A percentile compares a stretch with the other conserved stretches of the same genome.
phyloP scores from a whole-genome alignment of 2,329 filamentous ascomycete genomes.

The Aspergillus amoenus region DNA sequence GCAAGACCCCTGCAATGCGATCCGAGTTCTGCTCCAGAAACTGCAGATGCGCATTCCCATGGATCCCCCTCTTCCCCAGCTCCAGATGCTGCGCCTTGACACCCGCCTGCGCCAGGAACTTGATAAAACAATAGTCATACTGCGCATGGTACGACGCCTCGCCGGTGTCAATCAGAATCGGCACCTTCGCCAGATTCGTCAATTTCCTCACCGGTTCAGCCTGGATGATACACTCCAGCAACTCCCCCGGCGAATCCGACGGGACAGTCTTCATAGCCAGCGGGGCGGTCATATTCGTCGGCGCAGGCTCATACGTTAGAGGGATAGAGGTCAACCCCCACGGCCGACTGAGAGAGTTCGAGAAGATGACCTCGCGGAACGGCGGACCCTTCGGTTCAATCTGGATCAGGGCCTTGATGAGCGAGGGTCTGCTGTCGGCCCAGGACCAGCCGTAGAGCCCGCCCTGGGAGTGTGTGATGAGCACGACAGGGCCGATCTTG shows the following conservation, averaged over 20 bases:
- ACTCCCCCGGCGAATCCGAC: constrained; percentile 15
- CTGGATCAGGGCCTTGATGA: constrained; percentile 51
- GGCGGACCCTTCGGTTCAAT: constrained; percentile 56
- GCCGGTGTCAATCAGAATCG: constrained; percentile 51
- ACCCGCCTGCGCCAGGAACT: constrained; percentile 55
- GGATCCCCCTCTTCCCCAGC: constrained; percentile 46
- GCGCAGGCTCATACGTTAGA: constrained; percentile 15
- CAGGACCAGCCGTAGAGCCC: constrained; percentile 45
- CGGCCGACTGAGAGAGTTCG: constrained; percentile 10
- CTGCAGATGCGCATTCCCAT: constrained; percentile 56
- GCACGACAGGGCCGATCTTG: constrained; percentile 21
- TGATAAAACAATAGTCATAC: constrained; percentile 57
- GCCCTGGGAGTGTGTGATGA: constrained; percentile 53
- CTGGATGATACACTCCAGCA: constrained; percentile 39
- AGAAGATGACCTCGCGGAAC: constrained; percentile 18
- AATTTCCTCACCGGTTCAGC: constrained; percentile 44
- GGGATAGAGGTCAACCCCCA: constrained; percentile 24
- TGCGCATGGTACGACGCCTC: constrained; percentile 55
- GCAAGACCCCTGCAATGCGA: constrained; percentile 13
- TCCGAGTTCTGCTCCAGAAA: constrained; percentile 31
- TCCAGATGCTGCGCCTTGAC: constrained; percentile 45
- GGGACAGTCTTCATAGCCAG: constrained; percentile 15
- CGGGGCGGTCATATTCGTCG: constrained; percentile 12
- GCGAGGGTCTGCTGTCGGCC: constrained; percentile 49
- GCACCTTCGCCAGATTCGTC: constrained; percentile 49